phyloP scores from a whole-genome alignment of 129 eudicot genomes.

The Escallonia rubra region DNA sequence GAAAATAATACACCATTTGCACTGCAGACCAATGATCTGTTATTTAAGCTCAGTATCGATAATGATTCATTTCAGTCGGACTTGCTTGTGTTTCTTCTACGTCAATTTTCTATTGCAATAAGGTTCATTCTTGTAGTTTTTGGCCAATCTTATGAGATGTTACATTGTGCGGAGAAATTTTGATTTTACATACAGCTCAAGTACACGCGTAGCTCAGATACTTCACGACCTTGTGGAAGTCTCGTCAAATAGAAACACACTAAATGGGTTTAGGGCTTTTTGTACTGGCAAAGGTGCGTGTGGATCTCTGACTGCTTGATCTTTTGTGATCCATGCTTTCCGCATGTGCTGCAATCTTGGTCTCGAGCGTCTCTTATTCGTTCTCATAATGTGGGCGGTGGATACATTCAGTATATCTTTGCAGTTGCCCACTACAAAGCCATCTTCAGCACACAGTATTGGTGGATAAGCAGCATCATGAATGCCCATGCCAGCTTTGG shows the following conservation, averaged over 20 bases:
- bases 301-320: conserved; percentile 7
- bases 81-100: background rate
- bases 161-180: conserved; percentile 14
- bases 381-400: no score
- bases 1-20: no score
- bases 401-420: no score
- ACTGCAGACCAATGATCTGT: background rate
- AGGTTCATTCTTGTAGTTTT: conserved; percentile 2
- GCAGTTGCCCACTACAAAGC: no score
- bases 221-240: conserved; percentile 36
- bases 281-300: conserved; percentile 72
- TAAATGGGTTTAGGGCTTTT: conserved; percentile 49
- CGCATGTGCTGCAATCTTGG: background rate
- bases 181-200: conserved; percentile 61
- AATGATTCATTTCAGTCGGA: background rate
- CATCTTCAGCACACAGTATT: no score
- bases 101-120: background rate
- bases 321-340: background rate
- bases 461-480: no score
- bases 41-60: background rate
- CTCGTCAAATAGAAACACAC: conserved; percentile 29
- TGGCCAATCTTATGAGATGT: background rate
- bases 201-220: conserved; percentile 40
- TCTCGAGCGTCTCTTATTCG: background rate
- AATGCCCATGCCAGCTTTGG: no score